Evolutionary conservation across 495 filamentous ascomycete genomes (phyloP), one percentile per base, ranked within the genome.

Genomic region (Recurvomyces mirabilis): DNA sequence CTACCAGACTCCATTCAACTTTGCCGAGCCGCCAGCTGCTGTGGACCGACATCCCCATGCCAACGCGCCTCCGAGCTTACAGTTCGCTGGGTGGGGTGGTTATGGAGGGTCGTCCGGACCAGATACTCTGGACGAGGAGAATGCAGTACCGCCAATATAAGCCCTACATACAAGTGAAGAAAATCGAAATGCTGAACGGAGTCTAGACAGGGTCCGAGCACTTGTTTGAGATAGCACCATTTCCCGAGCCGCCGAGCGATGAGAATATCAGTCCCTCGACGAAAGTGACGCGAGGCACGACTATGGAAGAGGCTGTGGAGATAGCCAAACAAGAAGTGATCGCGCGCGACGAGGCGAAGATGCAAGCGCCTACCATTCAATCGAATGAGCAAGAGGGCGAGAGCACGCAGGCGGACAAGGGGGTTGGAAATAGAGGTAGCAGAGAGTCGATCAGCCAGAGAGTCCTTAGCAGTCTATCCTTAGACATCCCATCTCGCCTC

Each of bases 91-190:
- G 3, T 54, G 51, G 51, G 20, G 15, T n/a, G 51, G 51, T 7
- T 50, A 50, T 43, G 33, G 41, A 9, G 51, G 37, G 10, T 9
- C 51, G 2, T 36, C 41, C 1, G 38, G 15, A 18, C 28, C 33
- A 5, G 19, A 53, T 25, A 33, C 38, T 4, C 17, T 54, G 46
- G 46, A 50, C 21, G 46, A 54, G 19, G 51, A 54, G 31, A 46
- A 45, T 38, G 41, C 51, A 36, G 47, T 54, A 46, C 46, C 46
- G 32, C 51, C 51, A n/a, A n/a, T n/a, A n/a, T 5, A 48, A 53
- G 11, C 10, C 51, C 17, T 32, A 38, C 32, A 19, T 33, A 25
- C 49, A 46, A 43, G 22, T 18, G 7, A 1, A 38, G 13, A 48
- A 9, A 19, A 43, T 39, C 39, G 5, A 12, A 36, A 40, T 12